Conservation (phyloP, 805 yeast genomes). For the Wickerhamomyces mucosus region DNA sequence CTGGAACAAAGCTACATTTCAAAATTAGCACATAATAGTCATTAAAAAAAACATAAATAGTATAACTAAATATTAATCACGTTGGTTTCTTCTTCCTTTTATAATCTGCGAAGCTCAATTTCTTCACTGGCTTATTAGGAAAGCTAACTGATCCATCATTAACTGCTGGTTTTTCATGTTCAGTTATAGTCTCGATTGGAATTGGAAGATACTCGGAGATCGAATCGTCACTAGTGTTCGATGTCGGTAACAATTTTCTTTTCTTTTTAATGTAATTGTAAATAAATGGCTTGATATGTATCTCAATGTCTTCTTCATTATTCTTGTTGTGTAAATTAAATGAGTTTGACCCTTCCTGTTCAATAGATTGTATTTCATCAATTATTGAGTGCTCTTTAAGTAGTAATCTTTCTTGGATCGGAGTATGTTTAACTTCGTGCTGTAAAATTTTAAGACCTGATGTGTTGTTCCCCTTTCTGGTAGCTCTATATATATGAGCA, state of each 20-base stretch:
- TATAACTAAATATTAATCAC: too few relatives aligned
- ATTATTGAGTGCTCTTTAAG: conserved; percentile 1
- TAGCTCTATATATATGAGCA: conserved; percentile 46
- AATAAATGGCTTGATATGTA: conserved; percentile 12
- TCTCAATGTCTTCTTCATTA: conserved; percentile 9
- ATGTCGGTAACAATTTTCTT: conserved; percentile 3
- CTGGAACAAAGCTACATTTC: too few relatives aligned
- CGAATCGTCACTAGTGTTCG: background rate
- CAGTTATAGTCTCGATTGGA: conserved; percentile 17
- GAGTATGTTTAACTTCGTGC: conserved; percentile 21
- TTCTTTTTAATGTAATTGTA: conserved; percentile 12
- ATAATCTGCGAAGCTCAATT: conserved; percentile 68
- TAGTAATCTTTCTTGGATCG: conserved; percentile 24
- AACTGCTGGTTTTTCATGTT: background rate
- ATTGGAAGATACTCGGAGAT: conserved; percentile 16
- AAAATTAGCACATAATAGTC: too few relatives aligned
- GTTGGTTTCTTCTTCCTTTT: conserved; percentile 39
- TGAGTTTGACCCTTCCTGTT: conserved; percentile 1
- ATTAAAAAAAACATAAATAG: too few relatives aligned
- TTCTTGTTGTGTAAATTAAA: conserved; percentile 4
- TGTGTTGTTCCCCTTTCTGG: conserved; percentile 23
- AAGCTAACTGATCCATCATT: background rate
- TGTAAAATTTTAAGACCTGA: conserved; percentile 22
- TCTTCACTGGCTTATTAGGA: conserved; percentile 32
- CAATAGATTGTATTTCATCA: background rate